These are phyloP conservation scores for Coprinopsis sp. DNA, from an alignment of 768 basidiomycete species.

Conservation along the genomic window DNA sequence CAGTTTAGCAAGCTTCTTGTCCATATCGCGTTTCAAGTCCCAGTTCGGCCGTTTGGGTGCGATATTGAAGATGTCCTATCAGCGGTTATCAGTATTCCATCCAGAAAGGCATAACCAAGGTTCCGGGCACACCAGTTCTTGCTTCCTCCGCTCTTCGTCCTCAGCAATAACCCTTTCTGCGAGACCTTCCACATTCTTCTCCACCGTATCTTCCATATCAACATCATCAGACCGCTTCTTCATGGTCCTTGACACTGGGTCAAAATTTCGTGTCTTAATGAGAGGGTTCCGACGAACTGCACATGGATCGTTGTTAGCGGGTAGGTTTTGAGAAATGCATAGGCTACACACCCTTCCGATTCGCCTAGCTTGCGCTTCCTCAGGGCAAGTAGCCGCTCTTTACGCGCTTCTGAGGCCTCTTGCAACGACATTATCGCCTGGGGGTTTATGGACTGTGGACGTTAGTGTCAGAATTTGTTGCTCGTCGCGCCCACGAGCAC, in stretches of 20 bases:
- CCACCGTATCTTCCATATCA: constrained; percentile 77
- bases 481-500: too few species aligned
- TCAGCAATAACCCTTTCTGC: constrained; percentile 82
- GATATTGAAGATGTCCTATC: constrained; percentile 91
- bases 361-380: constrained; percentile 67
- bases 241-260: constrained; percentile 79
- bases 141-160: constrained; percentile 78
- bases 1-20: constrained; percentile 83
- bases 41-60: constrained; percentile 96
- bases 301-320: constrained; percentile 3
- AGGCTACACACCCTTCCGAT: constrained; percentile 33
- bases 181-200: constrained; percentile 77
- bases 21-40: constrained; percentile 93
- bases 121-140: constrained; percentile 70
- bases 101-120: constrained; percentile 1
- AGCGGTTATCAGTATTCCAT: constrained; percentile 4
- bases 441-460: background rate
- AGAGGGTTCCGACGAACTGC: constrained; percentile 39
- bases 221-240: constrained; percentile 62
- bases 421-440: constrained; percentile 50
- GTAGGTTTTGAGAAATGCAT: background rate
- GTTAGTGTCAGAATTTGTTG: background rate
- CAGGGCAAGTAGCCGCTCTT: constrained; percentile 74
- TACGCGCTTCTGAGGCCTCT: constrained; percentile 75
- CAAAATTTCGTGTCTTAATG: constrained; percentile 79